These are phyloP conservation scores for Leptodermis oblonga DNA, from an alignment of 257 asterid species.

Conservation along the genomic window DNA sequence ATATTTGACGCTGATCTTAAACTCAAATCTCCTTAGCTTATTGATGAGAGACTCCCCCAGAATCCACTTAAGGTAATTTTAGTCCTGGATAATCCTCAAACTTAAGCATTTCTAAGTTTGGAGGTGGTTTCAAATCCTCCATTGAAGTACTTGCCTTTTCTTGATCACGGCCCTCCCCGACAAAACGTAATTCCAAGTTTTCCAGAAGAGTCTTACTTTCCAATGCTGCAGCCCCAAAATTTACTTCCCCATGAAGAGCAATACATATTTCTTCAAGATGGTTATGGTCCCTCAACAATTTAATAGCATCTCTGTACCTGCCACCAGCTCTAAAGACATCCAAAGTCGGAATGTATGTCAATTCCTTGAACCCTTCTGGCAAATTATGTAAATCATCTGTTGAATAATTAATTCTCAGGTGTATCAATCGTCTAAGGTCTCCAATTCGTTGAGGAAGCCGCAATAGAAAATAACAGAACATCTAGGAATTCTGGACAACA, in stretches of 20 bases:
- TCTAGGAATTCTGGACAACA: background rate
- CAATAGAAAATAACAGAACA: background rate
- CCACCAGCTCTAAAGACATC: conserved; percentile 5
- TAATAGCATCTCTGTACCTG: background rate
- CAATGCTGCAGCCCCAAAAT: background rate
- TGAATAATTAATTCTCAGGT: background rate
- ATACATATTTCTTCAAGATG: background rate
- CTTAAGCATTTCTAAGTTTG: background rate
- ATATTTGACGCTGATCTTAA: background rate
- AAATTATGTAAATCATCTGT: background rate
- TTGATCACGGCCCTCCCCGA: background rate
- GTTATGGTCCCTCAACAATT: background rate
- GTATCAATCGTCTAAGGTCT: background rate
- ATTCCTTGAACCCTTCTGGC: background rate
- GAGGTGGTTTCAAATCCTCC: background rate
- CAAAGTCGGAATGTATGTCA: background rate
- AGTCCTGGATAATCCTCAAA: background rate
- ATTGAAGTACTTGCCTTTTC: background rate
- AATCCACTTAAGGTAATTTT: conserved; percentile 9
- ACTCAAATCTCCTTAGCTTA: conserved; percentile 2
- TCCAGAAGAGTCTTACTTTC: background rate
- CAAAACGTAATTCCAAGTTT: background rate
- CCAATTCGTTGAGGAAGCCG: background rate
- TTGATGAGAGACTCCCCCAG: background rate
- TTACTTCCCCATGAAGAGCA: background rate